These are phyloP conservation scores for Heliocybe sulcata DNA, from an alignment of 1,284 basidiomycete species.

Conservation along the genomic window DNA sequence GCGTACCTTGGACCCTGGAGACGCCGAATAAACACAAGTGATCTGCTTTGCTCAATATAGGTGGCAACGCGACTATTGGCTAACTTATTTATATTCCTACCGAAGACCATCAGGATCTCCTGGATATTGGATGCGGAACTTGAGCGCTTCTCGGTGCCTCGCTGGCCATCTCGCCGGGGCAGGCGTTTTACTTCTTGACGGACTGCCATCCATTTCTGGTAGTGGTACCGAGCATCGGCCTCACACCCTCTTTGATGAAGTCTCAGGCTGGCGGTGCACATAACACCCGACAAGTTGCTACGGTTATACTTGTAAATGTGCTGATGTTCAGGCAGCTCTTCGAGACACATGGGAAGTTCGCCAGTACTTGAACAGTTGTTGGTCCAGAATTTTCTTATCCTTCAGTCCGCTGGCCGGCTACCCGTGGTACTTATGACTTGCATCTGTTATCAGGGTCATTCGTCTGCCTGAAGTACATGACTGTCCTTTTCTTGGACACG, in stretches of 20 bases:
- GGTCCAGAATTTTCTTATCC: neutral
- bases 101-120: neutral
- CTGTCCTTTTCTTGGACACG: neutral
- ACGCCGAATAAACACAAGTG: neutral
- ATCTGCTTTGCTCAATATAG: neutral
- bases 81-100: neutral
- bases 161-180: neutral
- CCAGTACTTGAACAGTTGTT: neutral
- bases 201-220: neutral
- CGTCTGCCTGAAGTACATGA: neutral
- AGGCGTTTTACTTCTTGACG: neutral
- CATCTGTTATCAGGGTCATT: neutral
- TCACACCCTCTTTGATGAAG: no score
- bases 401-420: neutral
- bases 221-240: neutral
- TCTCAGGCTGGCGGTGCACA: no score
- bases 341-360: neutral
- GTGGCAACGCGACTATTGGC: neutral
- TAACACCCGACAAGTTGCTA: neutral
- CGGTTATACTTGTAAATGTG: neutral
- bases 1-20: neutral
- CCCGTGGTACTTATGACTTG: no score
- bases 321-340: neutral
- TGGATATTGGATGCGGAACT: neutral
- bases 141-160: neutral